Evolutionary conservation across 2,329 filamentous ascomycete species (phyloP), one percentile per base, ranked within the genome.

Genomic region (Cladobotryum protrusum): DNA sequence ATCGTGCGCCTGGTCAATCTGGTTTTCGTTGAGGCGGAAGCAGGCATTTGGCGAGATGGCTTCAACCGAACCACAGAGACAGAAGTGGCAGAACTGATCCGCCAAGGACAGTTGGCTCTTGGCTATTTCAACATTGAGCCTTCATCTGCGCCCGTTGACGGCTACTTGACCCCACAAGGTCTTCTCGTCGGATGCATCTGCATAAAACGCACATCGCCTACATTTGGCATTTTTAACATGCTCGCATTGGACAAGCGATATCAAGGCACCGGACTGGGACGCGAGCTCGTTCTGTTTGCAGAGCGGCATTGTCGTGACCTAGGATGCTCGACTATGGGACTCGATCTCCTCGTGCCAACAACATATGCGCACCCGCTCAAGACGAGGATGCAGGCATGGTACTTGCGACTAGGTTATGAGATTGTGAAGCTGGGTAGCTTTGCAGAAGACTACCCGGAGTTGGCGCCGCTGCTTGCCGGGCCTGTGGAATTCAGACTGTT

Each of bases 401-500:
- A 66, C 37, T 42, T 33, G 4, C 52, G 64, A 2, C 52, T 65
- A 55, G 64, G 62, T 0, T 66, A 67, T 40, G 29, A 47, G 19
- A 15, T 59, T 18, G 55, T 64, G 0, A 61, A 55, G 29, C 18
- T 65, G n/a, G 60, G 55, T 0, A 52, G 54, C 13, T 67, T 66
- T 48, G 45, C 48, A 3, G 36, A 59, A 0, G 61, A 66, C 6
- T 63, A 65, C 33, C 64, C 64, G 3, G 54, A 54, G 1, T 36
- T 67, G 19, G 59, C 55, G 1, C 54, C 56, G 8, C 33, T 61
- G 8, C 47, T 67, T 15, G 48, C 56, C 1, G 64, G 60, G 0
- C 63, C 63, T 1, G 57, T 55, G 0, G 62, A 63, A 5, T 64
- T 63, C 13, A 57, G 50, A 24, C 47, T 64, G 1, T 64, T 66